Evolutionary conservation across 768 basidiomycete species (phyloP).

Genomic region (Candolleomyces efflorescens): DNA sequence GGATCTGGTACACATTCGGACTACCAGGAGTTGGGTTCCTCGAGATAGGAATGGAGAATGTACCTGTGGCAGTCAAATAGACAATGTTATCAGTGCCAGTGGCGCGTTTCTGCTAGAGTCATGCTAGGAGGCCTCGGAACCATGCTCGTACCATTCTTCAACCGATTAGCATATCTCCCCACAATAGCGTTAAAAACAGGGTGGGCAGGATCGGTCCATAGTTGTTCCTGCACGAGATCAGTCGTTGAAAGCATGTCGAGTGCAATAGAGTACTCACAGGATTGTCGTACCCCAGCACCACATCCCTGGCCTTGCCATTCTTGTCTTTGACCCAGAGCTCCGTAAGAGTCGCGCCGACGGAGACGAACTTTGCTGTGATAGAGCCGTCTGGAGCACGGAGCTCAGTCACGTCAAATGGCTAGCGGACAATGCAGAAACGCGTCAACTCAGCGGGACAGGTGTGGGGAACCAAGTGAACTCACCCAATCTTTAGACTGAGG

Average conservation of each 20-base stretch:
- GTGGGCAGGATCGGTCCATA: constrained; percentile 42
- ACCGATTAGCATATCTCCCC: constrained; percentile 47
- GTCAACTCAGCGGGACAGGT: too few species aligned
- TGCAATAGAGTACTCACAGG: constrained; percentile 31
- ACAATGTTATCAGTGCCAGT: background rate
- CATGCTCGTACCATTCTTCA: constrained; percentile 38
- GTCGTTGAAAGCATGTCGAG: background rate
- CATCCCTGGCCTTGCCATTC: constrained; percentile 41
- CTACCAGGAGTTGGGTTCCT: constrained; percentile 38
- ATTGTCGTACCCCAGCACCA: constrained; percentile 57
- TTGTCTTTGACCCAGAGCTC: constrained; percentile 55
- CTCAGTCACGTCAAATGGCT: constrained; percentile 48
- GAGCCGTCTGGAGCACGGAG: constrained; percentile 50
- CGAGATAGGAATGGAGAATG: constrained; percentile 51
- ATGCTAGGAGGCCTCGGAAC: too few species aligned
- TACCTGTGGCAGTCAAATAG: constrained; percentile 25
- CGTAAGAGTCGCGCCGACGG: constrained; percentile 52
- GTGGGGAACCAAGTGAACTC: too few species aligned
- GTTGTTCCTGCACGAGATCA: background rate
- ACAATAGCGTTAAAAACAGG: constrained; percentile 42
- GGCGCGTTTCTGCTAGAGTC: too few species aligned
- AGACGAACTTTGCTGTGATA: constrained; percentile 54
- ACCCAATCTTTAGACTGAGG: too few species aligned
- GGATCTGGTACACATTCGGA: constrained; percentile 45
- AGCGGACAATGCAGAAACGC: background rate